phyloP scores from a whole-genome alignment of 345 rosid species.

The Draba incana region DNA sequence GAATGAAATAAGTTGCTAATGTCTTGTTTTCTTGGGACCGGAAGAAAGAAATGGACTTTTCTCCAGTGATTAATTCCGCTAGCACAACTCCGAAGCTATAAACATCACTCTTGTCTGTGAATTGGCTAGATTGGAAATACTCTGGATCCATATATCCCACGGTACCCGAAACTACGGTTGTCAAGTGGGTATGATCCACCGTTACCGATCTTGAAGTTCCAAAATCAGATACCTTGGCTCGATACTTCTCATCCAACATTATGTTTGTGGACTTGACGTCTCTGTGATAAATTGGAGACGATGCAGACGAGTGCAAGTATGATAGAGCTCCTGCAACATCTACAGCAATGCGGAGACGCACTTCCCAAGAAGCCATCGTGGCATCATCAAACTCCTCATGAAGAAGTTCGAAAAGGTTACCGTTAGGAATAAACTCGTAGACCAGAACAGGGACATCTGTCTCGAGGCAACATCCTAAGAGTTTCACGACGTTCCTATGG shows the following conservation, averaged over 20 bases:
- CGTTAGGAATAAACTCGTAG: constrained; percentile 10
- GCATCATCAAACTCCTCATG: constrained; percentile 17
- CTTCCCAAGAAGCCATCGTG: neutral
- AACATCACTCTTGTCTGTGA: constrained; percentile 15
- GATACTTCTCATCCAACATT: constrained; percentile 16
- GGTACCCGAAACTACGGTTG: constrained; percentile 16
- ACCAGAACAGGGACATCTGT: constrained; percentile 4
- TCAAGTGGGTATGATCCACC: constrained; percentile 25
- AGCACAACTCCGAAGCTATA: neutral
- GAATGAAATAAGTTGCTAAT: constrained; percentile 15
- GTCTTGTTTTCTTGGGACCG: constrained; percentile 22
- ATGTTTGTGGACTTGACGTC: constrained; percentile 7
- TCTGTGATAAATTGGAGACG: constrained; percentile 19
- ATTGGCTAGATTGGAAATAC: constrained; percentile 19
- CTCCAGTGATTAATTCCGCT: constrained; percentile 20
- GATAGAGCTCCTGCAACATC: constrained; percentile 24
- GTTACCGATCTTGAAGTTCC: constrained; percentile 29
- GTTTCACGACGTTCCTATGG: constrained; percentile 11
- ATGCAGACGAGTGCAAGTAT: constrained; percentile 19
- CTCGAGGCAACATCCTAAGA: constrained; percentile 14
- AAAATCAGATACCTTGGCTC: constrained; percentile 26
- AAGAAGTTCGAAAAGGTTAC: constrained; percentile 25
- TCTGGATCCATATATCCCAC: constrained; percentile 19
- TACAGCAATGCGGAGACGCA: constrained; percentile 18
- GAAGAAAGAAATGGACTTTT: neutral